phyloP scores from a whole-genome alignment of 176 grass and related monocot genomes.

The Avena atlantica region DNA sequence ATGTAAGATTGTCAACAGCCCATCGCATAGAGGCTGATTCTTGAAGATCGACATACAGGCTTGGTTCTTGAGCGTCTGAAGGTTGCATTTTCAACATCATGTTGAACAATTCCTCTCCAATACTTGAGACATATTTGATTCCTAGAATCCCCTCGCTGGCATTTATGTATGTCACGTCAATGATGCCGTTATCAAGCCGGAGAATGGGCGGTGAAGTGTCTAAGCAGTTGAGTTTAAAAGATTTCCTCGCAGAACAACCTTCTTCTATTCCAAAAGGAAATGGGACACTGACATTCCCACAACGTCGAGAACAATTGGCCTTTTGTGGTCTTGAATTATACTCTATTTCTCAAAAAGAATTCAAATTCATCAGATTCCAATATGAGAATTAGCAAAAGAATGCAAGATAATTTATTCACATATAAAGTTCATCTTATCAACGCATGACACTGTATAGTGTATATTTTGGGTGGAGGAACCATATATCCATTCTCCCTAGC shows the following conservation, averaged over 20 bases:
- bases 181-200: not conserved
- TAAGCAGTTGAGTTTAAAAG: constrained; percentile 10
- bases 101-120: not conserved
- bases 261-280: constrained; percentile 28
- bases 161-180: constrained; percentile 10
- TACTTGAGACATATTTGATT: not conserved
- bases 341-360: not conserved
- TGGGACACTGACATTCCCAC: constrained; percentile 12
- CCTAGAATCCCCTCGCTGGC: not conserved
- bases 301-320: not conserved
- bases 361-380: constrained; percentile 5
- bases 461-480: not conserved
- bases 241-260: constrained; percentile 23
- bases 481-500: not conserved
- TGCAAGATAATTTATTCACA: not conserved
- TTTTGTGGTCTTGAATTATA: constrained; percentile 2
- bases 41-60: not conserved
- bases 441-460: not conserved
- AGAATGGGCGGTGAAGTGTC: not conserved
- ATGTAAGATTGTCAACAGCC: constrained; percentile 24
- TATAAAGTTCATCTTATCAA: not conserved
- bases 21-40: constrained; percentile 6
- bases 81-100: not conserved
- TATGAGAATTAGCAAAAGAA: not conserved
- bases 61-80: not conserved